Percentiles rank a stretch among this genome's conserved stretches.
Evolutionary conservation across 768 basidiomycete species (phyloP).

Genomic region (Pseudohyphozyma bogoriensis): DNA sequence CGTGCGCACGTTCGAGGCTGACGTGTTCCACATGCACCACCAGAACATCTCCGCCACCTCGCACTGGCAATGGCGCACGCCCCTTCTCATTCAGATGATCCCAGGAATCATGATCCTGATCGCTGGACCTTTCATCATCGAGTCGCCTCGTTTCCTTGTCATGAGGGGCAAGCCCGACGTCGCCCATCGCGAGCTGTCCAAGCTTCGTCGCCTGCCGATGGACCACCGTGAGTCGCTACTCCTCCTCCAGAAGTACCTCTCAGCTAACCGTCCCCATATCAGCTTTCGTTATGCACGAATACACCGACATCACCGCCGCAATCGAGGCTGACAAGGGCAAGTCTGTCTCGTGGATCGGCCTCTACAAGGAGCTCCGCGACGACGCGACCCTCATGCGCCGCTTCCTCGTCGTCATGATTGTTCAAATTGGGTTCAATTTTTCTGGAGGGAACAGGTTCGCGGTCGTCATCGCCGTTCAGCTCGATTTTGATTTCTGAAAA

Average conservation of each 20-base stretch:
- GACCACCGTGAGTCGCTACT: too few relatives aligned
- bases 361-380: not conserved
- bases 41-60: constrained; percentile 7
- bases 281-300: not conserved
- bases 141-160: constrained; percentile 58
- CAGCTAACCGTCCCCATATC: too few relatives aligned
- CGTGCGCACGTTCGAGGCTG: too few relatives aligned
- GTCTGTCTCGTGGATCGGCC: not conserved
- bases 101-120: constrained; percentile 49
- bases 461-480: too few relatives aligned
- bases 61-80: constrained; percentile 63
- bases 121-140: constrained; percentile 53
- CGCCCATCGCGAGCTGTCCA: constrained; percentile 33
- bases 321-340: not conserved
- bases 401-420: not conserved
- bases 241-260: too few relatives aligned
- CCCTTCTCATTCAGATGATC: constrained; percentile 51
- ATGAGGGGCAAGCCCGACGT: constrained; percentile 49
- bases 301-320: not conserved
- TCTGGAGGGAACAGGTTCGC: too few relatives aligned
- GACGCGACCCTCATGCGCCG: not conserved
- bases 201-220: not conserved
- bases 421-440: not conserved
- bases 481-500: too few relatives aligned
- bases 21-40: not conserved